Evolutionary conservation across 345 rosid species (phyloP).

Genomic region (Pistacia vera): DNA sequence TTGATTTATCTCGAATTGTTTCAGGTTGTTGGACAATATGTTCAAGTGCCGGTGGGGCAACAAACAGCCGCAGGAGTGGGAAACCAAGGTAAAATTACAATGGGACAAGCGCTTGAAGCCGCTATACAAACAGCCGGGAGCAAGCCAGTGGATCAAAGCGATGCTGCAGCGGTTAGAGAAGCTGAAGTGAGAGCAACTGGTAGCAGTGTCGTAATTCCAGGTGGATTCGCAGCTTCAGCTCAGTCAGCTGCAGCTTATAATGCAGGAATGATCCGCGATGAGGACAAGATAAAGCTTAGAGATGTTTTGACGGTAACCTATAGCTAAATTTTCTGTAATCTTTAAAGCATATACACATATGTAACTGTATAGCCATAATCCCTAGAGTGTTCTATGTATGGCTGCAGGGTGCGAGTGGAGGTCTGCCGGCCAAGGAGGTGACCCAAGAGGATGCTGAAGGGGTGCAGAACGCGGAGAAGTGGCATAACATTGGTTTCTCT

Average conservation of each 20-base stretch:
- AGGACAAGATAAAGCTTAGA: slow-evolving; percentile 27
- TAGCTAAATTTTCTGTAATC: not conserved
- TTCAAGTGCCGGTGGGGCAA: not conserved
- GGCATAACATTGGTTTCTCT: slow-evolving; percentile 15
- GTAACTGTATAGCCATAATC: too few species aligned
- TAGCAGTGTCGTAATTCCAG: slow-evolving; percentile 2
- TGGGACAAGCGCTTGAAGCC: slow-evolving; percentile 34
- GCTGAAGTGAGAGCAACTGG: slow-evolving; percentile 28
- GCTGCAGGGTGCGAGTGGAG: slow-evolving; percentile 30
- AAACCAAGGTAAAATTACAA: not conserved
- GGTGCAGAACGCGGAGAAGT: slow-evolving; percentile 35
- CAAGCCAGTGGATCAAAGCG: slow-evolving; percentile 27
- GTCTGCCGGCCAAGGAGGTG: slow-evolving; percentile 30
- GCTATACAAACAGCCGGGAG: slow-evolving; percentile 17
- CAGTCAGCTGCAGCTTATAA: slow-evolving; percentile 32
- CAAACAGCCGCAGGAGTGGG: not conserved
- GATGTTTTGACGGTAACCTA: slow-evolving; percentile 24
- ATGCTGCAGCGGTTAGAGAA: slow-evolving; percentile 28
- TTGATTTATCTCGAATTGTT: not conserved
- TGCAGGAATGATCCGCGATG: slow-evolving; percentile 13
- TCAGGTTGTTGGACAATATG: slow-evolving; percentile 29
- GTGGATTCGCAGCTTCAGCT: slow-evolving; percentile 30
- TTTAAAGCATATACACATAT: not conserved
- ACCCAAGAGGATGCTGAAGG: slow-evolving; percentile 30
- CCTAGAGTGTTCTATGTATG: not conserved